Evolutionary conservation across 139 green algal species (phyloP).

Genomic region (Mesotaenium endlicherianum): DNA sequence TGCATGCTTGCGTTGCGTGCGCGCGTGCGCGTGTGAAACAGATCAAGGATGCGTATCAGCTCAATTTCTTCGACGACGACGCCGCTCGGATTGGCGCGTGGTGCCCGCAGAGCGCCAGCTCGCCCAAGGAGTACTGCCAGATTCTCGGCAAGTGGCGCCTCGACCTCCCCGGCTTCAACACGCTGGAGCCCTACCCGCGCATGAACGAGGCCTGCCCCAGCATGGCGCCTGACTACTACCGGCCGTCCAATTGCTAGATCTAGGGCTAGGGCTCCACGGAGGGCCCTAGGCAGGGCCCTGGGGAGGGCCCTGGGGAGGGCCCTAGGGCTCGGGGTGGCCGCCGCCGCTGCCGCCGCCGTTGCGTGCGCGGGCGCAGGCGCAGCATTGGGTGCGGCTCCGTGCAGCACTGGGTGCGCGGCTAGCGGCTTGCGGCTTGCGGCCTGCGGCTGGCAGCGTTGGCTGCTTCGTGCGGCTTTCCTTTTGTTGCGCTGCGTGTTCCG

Average conservation of each 20-base stretch:
- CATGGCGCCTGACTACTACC: constrained; percentile 34
- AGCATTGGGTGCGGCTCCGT: too few relatives aligned
- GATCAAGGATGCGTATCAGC: constrained; percentile 37
- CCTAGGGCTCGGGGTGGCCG: too few relatives aligned
- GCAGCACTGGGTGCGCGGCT: too few relatives aligned
- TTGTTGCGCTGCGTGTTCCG: too few relatives aligned
- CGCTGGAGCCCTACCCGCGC: constrained; percentile 22
- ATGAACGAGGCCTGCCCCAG: constrained; percentile 51
- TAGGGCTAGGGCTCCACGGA: background rate
- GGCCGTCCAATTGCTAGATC: constrained; percentile 34
- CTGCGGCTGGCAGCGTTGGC: too few relatives aligned
- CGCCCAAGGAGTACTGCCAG: constrained; percentile 27
- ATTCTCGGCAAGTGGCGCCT: constrained; percentile 45
- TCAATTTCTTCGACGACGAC: constrained; percentile 47
- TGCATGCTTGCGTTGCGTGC: too few relatives aligned
- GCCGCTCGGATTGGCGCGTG: background rate
- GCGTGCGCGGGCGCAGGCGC: too few relatives aligned
- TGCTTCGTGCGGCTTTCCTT: too few relatives aligned
- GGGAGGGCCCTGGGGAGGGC: too few relatives aligned
- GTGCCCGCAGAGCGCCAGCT: background rate
- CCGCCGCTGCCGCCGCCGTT: too few relatives aligned
- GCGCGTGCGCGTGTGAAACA: constrained; percentile 1
- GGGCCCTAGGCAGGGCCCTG: too few relatives aligned
- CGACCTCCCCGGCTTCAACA: constrained; percentile 46
- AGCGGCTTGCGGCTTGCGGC: too few relatives aligned